A percentile compares a stretch with the other conserved stretches of the same genome.
Conservation (phyloP, 352 stramenopile genomes). For the Bremia lactucae region DNA sequence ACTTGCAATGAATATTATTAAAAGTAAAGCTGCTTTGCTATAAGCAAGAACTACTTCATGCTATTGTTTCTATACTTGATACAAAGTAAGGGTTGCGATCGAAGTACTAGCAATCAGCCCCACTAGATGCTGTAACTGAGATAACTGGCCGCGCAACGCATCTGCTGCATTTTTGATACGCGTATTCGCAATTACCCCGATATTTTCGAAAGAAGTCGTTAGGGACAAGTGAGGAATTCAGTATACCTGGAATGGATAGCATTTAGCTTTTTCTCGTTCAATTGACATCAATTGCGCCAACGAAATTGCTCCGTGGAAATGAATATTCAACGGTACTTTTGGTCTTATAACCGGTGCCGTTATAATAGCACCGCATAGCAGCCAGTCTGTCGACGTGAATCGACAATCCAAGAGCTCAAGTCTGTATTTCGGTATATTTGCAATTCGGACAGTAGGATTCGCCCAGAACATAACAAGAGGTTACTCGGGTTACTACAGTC, state of each 20-base stretch:
- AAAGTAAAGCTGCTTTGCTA: too few relatives aligned
- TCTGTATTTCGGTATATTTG: constrained; percentile 63
- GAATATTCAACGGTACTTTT: constrained; percentile 32
- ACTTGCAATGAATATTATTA: too few relatives aligned
- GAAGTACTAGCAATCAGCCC: too few relatives aligned
- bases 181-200: constrained; percentile 8
- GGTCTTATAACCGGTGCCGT: constrained; percentile 3
- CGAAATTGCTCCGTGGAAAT: constrained; percentile 23
- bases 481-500: constrained; percentile 59
- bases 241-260: constrained; percentile 39
- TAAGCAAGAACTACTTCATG: not conserved
- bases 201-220: constrained; percentile 9
- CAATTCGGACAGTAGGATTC: constrained; percentile 67
- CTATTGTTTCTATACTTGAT: too few relatives aligned
- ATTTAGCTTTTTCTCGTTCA: constrained; percentile 37
- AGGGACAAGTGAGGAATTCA: constrained; percentile 53
- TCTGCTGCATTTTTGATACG: constrained; percentile 7
- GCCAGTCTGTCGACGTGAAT: constrained; percentile 43
- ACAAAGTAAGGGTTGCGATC: too few relatives aligned
- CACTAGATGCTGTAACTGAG: constrained; percentile 1
- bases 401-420: constrained; percentile 50
- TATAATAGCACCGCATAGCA: constrained; percentile 58
- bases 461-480: constrained; percentile 52
- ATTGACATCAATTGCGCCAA: constrained; percentile 22
- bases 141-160: not conserved